These are phyloP conservation scores for Leishmania lainsoni DNA, from an alignment of 208 protist genomes.

Conservation along the genomic window DNA sequence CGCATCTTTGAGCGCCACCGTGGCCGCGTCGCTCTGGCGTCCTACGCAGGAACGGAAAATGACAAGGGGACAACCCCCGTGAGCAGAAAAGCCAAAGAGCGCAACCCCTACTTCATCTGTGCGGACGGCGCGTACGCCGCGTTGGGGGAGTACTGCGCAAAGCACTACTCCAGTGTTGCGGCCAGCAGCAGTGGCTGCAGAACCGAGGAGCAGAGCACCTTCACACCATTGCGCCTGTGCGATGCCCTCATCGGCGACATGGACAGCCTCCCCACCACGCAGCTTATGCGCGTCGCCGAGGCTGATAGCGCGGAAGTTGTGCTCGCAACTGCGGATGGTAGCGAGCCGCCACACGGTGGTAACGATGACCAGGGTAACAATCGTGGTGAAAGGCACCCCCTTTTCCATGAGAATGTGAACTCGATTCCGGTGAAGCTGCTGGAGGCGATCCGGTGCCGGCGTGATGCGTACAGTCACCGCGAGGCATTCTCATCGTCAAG, in stretches of 20 bases:
- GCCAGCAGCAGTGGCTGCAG: background rate
- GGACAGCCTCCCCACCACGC: constrained; percentile 37
- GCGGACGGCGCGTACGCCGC: constrained; percentile 65
- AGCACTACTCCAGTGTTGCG: background rate
- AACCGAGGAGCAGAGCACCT: background rate
- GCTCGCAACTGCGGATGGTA: background rate
- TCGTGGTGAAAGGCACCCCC: background rate
- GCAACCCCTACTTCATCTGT: constrained; percentile 68
- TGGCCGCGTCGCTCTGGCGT: background rate
- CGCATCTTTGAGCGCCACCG: constrained; percentile 40
- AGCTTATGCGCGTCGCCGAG: constrained; percentile 8
- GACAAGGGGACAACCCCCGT: background rate
- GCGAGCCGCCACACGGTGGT: background rate
- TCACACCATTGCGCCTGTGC: constrained; percentile 24
- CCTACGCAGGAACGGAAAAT: background rate
- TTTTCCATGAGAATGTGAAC: constrained; percentile 31
- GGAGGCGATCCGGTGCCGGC: constrained; percentile 33
- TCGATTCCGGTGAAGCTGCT: constrained; percentile 43
- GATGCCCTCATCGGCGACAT: constrained; percentile 57
- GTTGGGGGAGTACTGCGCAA: constrained; percentile 41
- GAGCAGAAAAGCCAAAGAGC: background rate
- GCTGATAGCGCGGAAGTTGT: background rate
- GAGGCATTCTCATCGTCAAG: background rate
- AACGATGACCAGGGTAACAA: background rate
- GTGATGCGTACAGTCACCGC: background rate